Conservation (phyloP, 331 rosid genomes). For the Saraca asoca region DNA sequence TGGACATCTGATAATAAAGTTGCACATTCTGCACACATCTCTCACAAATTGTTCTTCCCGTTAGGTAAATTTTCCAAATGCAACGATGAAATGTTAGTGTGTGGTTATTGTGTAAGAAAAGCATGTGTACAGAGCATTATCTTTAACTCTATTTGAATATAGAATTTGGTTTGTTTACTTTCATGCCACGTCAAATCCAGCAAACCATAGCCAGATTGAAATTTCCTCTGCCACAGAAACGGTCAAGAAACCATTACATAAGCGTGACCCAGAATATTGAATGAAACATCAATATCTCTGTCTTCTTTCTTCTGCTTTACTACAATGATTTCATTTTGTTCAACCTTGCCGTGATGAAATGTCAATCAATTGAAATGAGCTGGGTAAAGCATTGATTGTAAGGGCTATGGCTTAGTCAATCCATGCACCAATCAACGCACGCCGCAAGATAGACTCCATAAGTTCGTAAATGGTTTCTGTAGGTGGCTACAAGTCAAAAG, state of each 20-base stretch:
- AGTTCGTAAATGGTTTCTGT: no score
- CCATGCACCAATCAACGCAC: neutral
- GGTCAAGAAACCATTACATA: no score
- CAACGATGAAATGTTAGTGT: no score
- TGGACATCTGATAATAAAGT: no score
- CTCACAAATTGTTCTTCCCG: no score
- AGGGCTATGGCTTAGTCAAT: neutral
- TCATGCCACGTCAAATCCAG: no score
- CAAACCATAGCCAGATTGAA: no score
- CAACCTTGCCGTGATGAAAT: neutral
- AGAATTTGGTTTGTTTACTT: neutral
- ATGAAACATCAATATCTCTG: neutral
- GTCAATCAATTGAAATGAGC: neutral
- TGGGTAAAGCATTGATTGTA: neutral
- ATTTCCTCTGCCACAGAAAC: no score
- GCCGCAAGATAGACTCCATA: no score
- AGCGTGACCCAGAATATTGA: neutral
- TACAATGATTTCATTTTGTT: neutral
- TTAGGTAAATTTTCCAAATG: no score
- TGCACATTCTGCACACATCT: no score
- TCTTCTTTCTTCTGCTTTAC: neutral
- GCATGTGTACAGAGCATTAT: neutral
- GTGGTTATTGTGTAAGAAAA: neutral
- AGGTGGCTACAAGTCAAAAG: no score
- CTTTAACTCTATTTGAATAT: conserved; percentile 16